Evolutionary conservation across 768 basidiomycete species (phyloP).

Genomic region (Lentinula sp.): DNA sequence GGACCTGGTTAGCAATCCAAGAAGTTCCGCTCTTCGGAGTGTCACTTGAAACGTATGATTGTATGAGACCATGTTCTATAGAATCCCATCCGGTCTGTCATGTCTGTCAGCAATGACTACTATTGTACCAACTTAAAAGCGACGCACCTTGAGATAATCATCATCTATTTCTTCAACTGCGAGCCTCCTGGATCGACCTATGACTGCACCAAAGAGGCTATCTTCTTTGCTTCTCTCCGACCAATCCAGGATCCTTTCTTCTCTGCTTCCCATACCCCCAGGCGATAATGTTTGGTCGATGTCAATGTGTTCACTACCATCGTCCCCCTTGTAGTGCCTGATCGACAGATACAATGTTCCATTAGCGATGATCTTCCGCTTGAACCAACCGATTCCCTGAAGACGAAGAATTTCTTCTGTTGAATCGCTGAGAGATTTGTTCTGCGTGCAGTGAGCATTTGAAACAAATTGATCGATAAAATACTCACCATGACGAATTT

Average conservation of each 20-base stretch:
- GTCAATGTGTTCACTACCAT: constrained; percentile 57
- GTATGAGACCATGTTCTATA: constrained; percentile 33
- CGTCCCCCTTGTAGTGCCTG: constrained; percentile 60
- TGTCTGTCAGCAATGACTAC: constrained; percentile 3
- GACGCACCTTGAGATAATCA: constrained; percentile 27
- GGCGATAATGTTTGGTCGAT: constrained; percentile 39
- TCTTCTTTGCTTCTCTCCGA: constrained; percentile 56
- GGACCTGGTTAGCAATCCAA: constrained; percentile 65
- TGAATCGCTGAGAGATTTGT: constrained; percentile 58
- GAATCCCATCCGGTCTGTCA: constrained; percentile 33
- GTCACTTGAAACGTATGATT: constrained; percentile 50
- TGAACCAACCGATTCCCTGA: constrained; percentile 73
- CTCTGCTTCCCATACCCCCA: not conserved
- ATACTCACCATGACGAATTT: constrained; percentile 57
- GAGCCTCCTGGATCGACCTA: constrained; percentile 48
- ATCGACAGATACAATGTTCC: constrained; percentile 55
- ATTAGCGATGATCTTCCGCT: constrained; percentile 51
- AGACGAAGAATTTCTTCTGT: constrained; percentile 59
- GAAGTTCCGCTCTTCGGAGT: constrained; percentile 52
- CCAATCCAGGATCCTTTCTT: constrained; percentile 25
- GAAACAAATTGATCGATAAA: not conserved
- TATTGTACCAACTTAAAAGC: not conserved
- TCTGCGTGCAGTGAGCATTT: constrained; percentile 31
- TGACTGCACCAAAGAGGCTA: constrained; percentile 53
- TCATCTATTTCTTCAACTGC: constrained; percentile 40